These are phyloP conservation scores for Casaregolazyma suthepensis DNA, from an alignment of 1,139 yeast genomes.

Conservation along the genomic window DNA sequence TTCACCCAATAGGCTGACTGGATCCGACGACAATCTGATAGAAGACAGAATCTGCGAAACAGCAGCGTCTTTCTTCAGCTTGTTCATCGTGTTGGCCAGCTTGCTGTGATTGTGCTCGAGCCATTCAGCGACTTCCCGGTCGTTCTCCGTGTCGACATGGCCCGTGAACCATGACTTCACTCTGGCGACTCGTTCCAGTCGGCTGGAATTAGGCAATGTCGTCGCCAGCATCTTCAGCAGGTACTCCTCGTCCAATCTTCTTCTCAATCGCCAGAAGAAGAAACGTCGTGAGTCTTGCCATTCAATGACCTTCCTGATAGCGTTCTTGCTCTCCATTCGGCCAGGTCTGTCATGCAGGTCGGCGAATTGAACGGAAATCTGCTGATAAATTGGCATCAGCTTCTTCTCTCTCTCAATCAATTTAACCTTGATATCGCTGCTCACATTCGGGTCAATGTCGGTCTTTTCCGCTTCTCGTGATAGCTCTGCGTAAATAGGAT, in stretches of 20 bases:
- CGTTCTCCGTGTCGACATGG: conserved; percentile 60
- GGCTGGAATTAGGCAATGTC: conserved; percentile 53
- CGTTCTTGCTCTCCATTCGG: conserved; percentile 94
- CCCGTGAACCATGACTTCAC: conserved; percentile 81
- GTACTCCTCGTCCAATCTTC: conserved; percentile 92
- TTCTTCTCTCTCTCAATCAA: conserved; percentile 72
- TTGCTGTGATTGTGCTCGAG: conserved; percentile 70
- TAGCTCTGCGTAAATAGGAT: conserved; percentile 63
- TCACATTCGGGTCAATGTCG: conserved; percentile 56
- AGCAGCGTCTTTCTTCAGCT: conserved; percentile 36
- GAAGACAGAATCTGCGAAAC: conserved; percentile 9
- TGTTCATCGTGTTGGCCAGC: conserved; percentile 55
- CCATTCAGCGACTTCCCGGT: conserved; percentile 77
- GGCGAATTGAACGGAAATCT: conserved; percentile 91
- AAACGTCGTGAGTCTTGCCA: conserved; percentile 88
- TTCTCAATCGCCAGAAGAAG: conserved; percentile 98
- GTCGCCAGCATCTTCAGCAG: conserved; percentile 68
- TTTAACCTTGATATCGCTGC: conserved; percentile 56
- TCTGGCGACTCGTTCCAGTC: conserved; percentile 80
- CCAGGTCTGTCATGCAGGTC: conserved; percentile 97
- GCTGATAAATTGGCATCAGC: conserved; percentile 82
- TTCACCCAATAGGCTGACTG: conserved; percentile 53
- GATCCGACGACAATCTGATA: conserved; percentile 31
- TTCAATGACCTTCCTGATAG: conserved; percentile 73
- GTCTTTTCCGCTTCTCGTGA: conserved; percentile 49